Conservation (phyloP, 2,329 filamentous ascomycete genomes). For the Corinectria fuckeliana region DNA sequence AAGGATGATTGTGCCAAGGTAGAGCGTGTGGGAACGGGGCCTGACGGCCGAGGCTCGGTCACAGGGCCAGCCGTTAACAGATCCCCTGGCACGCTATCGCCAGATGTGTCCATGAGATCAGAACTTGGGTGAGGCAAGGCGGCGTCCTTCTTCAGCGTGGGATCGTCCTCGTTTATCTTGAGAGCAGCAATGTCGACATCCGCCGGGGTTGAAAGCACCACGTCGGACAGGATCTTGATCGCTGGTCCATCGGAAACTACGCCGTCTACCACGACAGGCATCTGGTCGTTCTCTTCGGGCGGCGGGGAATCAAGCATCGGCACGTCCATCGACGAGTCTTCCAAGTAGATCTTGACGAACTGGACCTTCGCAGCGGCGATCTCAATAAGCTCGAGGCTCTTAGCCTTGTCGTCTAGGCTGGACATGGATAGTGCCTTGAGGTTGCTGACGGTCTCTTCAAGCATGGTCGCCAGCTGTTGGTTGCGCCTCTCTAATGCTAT, state of each 20-base stretch:
- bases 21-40: conserved; percentile 65
- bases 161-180: conserved; percentile 23
- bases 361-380: conserved; percentile 68
- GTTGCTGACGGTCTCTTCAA: conserved; percentile 69
- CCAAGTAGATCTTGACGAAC: conserved; percentile 68
- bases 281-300: conserved; percentile 21
- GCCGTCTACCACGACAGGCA: conserved; percentile 21
- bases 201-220: conserved; percentile 3
- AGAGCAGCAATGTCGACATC: conserved; percentile 29
- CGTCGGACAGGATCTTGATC: conserved; percentile 17
- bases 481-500: conserved; percentile 69
- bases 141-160: conserved; percentile 6
- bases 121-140: conserved; percentile 9
- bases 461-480: conserved; percentile 68
- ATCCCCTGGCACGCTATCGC: conserved; percentile 21
- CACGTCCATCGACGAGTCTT: conserved; percentile 61
- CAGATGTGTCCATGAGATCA: conserved; percentile 27
- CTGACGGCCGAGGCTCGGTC: conserved; percentile 33
- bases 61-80: neutral
- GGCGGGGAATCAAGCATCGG: conserved; percentile 39
- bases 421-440: conserved; percentile 66
- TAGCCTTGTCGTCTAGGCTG: conserved; percentile 55
- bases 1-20: conserved; percentile 77
- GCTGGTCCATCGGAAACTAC: neutral
- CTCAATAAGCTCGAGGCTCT: conserved; percentile 61